Percentiles rank a stretch among this genome's conserved stretches.
These are phyloP conservation scores for Plasmodium falciparum DNA, from an alignment of 169 alveolate species.

Conservation along the genomic window DNA sequence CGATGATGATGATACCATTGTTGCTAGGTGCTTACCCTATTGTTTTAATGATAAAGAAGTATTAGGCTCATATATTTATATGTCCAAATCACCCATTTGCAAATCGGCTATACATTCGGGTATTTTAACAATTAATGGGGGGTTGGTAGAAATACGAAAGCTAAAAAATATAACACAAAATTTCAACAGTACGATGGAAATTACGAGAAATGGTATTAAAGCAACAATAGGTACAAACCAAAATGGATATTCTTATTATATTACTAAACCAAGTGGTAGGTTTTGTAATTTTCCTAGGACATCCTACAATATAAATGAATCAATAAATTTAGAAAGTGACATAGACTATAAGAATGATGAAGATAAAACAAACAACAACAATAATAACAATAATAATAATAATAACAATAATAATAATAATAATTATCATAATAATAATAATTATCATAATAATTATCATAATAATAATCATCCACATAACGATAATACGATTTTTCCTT, in stretches of 20 bases:
- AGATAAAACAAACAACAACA: too few species aligned
- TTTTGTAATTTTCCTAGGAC: slow-evolving; percentile 65
- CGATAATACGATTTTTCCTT: slow-evolving; percentile 1
- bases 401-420: too few species aligned
- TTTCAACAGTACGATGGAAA: slow-evolving; percentile 23
- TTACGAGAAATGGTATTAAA: slow-evolving; percentile 51
- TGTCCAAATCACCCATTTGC: slow-evolving; percentile 79
- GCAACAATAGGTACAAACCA: slow-evolving; percentile 30
- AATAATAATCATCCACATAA: neutral
- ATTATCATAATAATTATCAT: too few species aligned
- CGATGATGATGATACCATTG: neutral
- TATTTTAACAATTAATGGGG: slow-evolving; percentile 76
- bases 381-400: too few species aligned
- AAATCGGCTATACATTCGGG: slow-evolving; percentile 85
- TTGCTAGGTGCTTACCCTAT: slow-evolving; percentile 63
- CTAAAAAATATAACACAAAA: slow-evolving; percentile 54
- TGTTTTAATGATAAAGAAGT: slow-evolving; percentile 48
- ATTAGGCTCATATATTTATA: slow-evolving; percentile 79
- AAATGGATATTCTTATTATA: slow-evolving; percentile 47
- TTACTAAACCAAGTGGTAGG: slow-evolving; percentile 60
- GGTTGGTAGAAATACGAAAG: slow-evolving; percentile 64
- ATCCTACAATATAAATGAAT: slow-evolving; percentile 30
- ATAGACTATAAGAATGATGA: too few species aligned
- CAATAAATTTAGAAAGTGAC: slow-evolving; percentile 19
- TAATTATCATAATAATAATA: too few species aligned